Evolutionary conservation across 139 green algal genomes (phyloP), one percentile per base, ranked within the genome.

Genomic region (Chlorella sp.): DNA sequence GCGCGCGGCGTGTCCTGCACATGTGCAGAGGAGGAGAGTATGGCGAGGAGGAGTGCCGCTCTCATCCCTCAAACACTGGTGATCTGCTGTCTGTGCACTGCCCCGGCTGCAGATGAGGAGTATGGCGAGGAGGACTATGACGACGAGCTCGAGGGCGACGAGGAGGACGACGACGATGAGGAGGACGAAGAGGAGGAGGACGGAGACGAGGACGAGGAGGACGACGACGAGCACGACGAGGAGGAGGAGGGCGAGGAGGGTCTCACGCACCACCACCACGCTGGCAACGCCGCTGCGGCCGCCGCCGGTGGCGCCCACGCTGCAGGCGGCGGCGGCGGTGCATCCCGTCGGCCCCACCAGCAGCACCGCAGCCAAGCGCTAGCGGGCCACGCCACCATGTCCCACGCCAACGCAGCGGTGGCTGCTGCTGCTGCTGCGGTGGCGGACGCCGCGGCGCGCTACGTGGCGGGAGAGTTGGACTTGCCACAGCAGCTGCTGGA

Each of bases 401-500:
- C 23, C 31, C 36, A 69, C 63, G 59, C 24, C 20, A 30, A 34
- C 34, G 3, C 61, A 67, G 61, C 61, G 61, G 23, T 24, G 29
- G 6, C 61, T 34, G n/a, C n/a, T 26, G n/a, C 27, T 67, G 61
- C 23, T 23, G 27, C 61, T 67, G 35, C 69, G 3, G 30, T 66
- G 50, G 50, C n/a, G 67, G 20, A 27, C 2, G 42, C n/a, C n/a
- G n/a, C n/a, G n/a, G n/a, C n/a, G n/a, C n/a, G n/a, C n/a, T n/a
- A n/a, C n/a, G n/a, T n/a, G n/a, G n/a, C n/a, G n/a, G n/a, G n/a
- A n/a, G 67, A n/a, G 27, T 51, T 63, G n/a, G 73, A 73, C 26
- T 34, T 73, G n/a, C 49, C 72, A 32, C 51, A 78, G 35, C 49
- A 35, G 34, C 55, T 73, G 66, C 66, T 78, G 1, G 64, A 69